phyloP scores from a whole-genome alignment of 345 rosid genomes.

The Theobroma cacao region DNA sequence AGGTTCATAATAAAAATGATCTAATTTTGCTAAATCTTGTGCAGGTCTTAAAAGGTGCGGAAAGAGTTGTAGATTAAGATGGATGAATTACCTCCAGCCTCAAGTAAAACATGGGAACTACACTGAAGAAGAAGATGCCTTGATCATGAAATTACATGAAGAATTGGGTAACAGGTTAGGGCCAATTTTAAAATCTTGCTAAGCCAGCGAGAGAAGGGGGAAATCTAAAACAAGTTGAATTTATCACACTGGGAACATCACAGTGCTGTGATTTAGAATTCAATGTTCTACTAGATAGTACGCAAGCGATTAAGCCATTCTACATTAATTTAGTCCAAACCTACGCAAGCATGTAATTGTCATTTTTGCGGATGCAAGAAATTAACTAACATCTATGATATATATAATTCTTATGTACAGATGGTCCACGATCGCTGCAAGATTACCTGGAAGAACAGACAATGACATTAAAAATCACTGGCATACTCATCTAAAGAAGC shows the following conservation, averaged over 20 bases:
- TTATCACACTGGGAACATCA: no score
- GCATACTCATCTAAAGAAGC: constrained; percentile 32
- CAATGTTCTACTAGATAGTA: background rate
- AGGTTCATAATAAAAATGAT: background rate
- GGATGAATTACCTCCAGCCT: constrained; percentile 42
- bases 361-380: background rate
- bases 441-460: constrained; percentile 37
- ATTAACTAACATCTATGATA: background rate
- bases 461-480: constrained; percentile 41
- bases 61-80: constrained; percentile 45
- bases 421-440: constrained; percentile 37
- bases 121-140: constrained; percentile 33
- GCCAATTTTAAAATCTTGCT: background rate
- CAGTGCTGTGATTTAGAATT: background rate
- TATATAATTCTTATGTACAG: constrained; percentile 14
- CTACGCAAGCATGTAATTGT: background rate
- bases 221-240: background rate
- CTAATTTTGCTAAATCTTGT: background rate
- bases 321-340: background rate
- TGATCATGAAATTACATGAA: constrained; percentile 27
- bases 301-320: background rate
- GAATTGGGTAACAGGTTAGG: constrained; percentile 27
- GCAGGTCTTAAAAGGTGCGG: constrained; percentile 41
- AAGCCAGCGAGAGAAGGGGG: background rate
- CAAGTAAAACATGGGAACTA: constrained; percentile 37